Percentiles rank a stretch among this genome's conserved stretches.
phyloP scores from a whole-genome alignment of 2,329 filamentous ascomycete species.

The Scedosporium dehoogii region DNA sequence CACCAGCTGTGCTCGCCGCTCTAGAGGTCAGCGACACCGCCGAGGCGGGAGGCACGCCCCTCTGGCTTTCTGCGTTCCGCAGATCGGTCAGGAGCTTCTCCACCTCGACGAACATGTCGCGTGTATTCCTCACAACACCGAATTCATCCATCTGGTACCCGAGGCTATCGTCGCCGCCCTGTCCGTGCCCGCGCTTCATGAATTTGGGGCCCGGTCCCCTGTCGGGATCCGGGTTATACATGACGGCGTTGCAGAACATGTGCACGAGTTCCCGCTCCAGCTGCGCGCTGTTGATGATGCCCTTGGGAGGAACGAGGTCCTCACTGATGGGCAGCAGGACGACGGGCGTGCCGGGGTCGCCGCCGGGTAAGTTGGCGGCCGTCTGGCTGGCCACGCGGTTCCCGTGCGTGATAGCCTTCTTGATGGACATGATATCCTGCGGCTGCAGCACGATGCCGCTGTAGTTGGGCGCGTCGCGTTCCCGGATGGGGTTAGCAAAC shows the following conservation, averaged over 20 bases:
- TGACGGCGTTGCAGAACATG: slow-evolving; percentile 96
- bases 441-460: slow-evolving; percentile 63
- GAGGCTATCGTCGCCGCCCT: slow-evolving; percentile 31
- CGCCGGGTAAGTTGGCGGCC: slow-evolving; percentile 50
- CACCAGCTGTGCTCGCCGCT: slow-evolving; percentile 14
- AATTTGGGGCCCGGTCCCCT: slow-evolving; percentile 59
- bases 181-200: slow-evolving; percentile 28
- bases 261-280: slow-evolving; percentile 88
- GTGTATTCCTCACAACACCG: slow-evolving; percentile 76
- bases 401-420: slow-evolving; percentile 64
- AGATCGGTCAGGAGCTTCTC: slow-evolving; percentile 69
- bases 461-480: slow-evolving; percentile 68
- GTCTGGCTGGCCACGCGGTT: slow-evolving; percentile 53
- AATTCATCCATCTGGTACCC: slow-evolving; percentile 68
- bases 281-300: slow-evolving; percentile 87
- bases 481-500: slow-evolving; percentile 66
- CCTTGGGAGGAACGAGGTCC: slow-evolving; percentile 74
- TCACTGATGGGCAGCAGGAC: slow-evolving; percentile 60
- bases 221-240: slow-evolving; percentile 87
- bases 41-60: slow-evolving; percentile 26
- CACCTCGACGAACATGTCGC: slow-evolving; percentile 83
- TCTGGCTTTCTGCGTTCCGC: slow-evolving; percentile 59
- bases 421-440: slow-evolving; percentile 69
- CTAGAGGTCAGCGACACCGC: slow-evolving; percentile 13
- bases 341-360: slow-evolving; percentile 44